Base-by-base conservation (phyloP, 2,329 filamentous ascomycete species). In the Trichothecium roseum region DNA sequence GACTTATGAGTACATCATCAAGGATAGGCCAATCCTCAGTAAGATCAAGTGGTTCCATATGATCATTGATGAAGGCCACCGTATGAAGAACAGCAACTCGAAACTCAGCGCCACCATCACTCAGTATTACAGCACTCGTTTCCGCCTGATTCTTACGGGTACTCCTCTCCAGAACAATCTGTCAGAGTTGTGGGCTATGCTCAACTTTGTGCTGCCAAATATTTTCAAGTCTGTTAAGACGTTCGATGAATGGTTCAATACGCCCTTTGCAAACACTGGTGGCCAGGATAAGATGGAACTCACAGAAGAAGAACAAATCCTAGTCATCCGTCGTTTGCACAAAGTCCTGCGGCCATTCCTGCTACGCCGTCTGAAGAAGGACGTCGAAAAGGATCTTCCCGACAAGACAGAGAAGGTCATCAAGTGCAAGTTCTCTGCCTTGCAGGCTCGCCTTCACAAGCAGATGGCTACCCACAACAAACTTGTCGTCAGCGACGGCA, bases 31-130 rank as follows among this genome's bases (percentile, higher is more conserved):
- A 0, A 72, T 98, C 46, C 66, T 98, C 10, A 93, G 85, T 68
- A 96, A 96, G 69, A 89, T 98, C 63, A 96, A 96, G 63, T 98
- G 91, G 91, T 82, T 95, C 50, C 91, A 98, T 64, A 96, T 98
- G 91, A 96, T 98, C 50, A 91, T 98, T 46, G 91, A 98, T 51
- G 91, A 98, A 68, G 91, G 91, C 63, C 91, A 98, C 60, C 87
- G 91, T 57, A 98, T 98, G 91, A 98, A 98, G 74, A 98, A 98
- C 61, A 74, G 85, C 20, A 81, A 91, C 48, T 98, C 91, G 8
- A 98, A 98, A 64, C 72, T 98, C 48, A 95, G 86, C 59, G 86
- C 80, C 45, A 96, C 91, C 4, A 85, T 98, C 45, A 88, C 89
- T 27, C 79, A 87, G 42, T 96, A 96, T 68, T 98, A 98, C 64